These are phyloP conservation scores for Cadophora gregata DNA, from an alignment of 2,329 filamentous ascomycete genomes.

Conservation along the genomic window DNA sequence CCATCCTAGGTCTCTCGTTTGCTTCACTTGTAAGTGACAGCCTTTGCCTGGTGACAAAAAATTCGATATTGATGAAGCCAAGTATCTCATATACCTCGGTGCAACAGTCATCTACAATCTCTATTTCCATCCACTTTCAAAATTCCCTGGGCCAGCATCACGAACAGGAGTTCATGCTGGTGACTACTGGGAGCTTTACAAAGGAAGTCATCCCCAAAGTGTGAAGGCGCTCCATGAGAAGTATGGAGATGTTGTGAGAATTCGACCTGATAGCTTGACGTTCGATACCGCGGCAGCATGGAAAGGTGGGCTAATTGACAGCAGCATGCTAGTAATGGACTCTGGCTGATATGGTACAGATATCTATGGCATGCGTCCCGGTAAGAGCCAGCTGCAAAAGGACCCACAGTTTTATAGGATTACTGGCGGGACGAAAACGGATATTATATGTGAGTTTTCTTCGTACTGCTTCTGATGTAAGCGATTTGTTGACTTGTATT, in stretches of 20 bases:
- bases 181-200: slow-evolving; percentile 15
- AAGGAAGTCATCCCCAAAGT: slow-evolving; percentile 22
- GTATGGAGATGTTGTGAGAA: slow-evolving; percentile 25
- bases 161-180: not conserved
- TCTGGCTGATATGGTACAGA: not conserved
- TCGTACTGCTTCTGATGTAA: not conserved
- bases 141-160: slow-evolving; percentile 27
- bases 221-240: slow-evolving; percentile 11
- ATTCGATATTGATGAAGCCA: not conserved
- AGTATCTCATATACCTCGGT: not conserved
- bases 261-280: slow-evolving; percentile 13
- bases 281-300: slow-evolving; percentile 23
- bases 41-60: not conserved
- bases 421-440: not conserved
- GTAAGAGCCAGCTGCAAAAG: slow-evolving; percentile 21
- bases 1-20: not conserved
- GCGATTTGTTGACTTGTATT: not conserved
- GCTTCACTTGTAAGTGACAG: not conserved
- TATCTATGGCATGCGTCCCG: slow-evolving; percentile 21
- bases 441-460: not conserved
- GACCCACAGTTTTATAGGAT: slow-evolving; percentile 10
- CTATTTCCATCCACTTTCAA: slow-evolving; percentile 29
- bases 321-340: not conserved
- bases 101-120: slow-evolving; percentile 11
- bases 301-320: slow-evolving; percentile 5